Evolutionary conservation across 176 grass and related monocot species (phyloP), one percentile per base, ranked within the genome.

Genomic region (Thalia dealbata): DNA sequence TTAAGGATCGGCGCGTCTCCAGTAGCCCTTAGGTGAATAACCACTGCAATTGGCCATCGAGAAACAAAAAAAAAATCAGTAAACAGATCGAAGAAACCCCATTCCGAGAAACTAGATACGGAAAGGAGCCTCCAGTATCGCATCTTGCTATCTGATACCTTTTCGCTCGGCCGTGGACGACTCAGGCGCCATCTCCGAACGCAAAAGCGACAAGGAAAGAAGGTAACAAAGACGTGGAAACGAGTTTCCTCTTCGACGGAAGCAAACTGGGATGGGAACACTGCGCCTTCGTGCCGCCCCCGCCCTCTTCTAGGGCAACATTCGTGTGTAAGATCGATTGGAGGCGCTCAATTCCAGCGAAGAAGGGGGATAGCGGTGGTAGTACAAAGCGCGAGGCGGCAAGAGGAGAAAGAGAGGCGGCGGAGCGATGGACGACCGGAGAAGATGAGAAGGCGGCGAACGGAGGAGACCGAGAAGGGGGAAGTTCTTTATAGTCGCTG

Each of bases 1-100:
- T 96, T 96, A 30, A 91, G 91, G 22, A 91, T 88, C 23, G 91
- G 91, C 23, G 80, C 88, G 52, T 91, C 85, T 0, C 88, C 85
- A n/a, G 91, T 86, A 24, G 85, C 77, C 41, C 88, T 82, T 58
- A 96, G 81, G 75, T 91, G 78, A 71, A 91, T 85, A 75, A 96
- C 91, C 26, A 91, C 85, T 96, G 73, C 75, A 75, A 75, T 35
- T 6, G 10, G 16, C 43, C 12, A 58, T n/a, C 35, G 45, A 58
- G 52, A 32, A 13, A 7, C 32, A 24, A 11, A 54, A 54, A 54
- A 54, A 60, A 12, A 63, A 42, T 30, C 30, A 82, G 45, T 45
- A 67, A 23, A 29, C 61, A 16, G 32, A 4, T 74, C 10, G 30
- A 15, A 80, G 13, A 73, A 70, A 35, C 25, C 45, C 28, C 3